These are phyloP conservation scores for Entomortierella lignicola DNA, from an alignment of 192 early-diverging fungal genomes.

Conservation along the genomic window DNA sequence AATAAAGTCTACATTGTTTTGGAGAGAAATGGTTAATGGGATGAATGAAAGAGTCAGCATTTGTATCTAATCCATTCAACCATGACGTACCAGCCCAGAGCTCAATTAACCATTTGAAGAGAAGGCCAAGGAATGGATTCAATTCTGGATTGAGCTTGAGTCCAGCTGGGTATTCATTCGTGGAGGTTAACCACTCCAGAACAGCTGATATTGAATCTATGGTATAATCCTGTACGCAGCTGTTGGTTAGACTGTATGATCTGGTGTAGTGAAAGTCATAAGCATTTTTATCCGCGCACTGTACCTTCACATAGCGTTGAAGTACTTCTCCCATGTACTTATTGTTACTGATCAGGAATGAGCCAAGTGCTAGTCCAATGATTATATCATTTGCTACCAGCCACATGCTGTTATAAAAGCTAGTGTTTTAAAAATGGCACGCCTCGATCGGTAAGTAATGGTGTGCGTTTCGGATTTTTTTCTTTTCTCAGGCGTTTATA, in stretches of 20 bases:
- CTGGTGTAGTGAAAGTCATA: no score
- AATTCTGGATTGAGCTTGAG: conserved; percentile 96
- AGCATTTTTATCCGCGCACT: neutral
- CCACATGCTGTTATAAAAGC: conserved; percentile 97
- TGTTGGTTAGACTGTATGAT: neutral
- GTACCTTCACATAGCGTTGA: conserved; percentile 50
- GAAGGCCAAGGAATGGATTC: conserved; percentile 87
- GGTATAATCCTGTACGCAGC: conserved; percentile 69
- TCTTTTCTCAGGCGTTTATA: no score
- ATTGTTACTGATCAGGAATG: conserved; percentile 73
- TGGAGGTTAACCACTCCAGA: conserved; percentile 86
- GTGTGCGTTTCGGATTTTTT: no score
- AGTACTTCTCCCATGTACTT: conserved; percentile 65
- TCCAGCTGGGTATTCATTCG: conserved; percentile 86
- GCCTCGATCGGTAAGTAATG: no score
- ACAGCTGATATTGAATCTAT: conserved; percentile 76
- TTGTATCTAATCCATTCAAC: neutral
- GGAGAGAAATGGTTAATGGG: neutral
- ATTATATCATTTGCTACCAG: conserved; percentile 93
- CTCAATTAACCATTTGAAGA: conserved; percentile 89
- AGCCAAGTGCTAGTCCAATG: conserved; percentile 84
- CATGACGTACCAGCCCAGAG: conserved; percentile 79
- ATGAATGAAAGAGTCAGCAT: neutral
- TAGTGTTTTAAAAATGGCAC: no score
- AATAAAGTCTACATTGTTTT: conserved; percentile 51